Evolutionary conservation across 2,329 filamentous ascomycete species (phyloP).

Genomic region (Fusarium sambucinum): DNA sequence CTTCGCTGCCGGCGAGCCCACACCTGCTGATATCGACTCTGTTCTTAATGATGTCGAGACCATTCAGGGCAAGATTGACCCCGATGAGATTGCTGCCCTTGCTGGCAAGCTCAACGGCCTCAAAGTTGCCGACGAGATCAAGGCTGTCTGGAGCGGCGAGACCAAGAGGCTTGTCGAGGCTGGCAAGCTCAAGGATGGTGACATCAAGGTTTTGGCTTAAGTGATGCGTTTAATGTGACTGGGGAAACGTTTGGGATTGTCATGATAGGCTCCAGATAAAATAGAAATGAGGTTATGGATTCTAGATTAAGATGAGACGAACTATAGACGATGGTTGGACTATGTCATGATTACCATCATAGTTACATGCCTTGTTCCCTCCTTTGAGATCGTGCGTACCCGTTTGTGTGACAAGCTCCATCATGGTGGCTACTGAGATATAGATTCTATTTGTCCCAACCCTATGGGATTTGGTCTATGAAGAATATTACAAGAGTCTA

Average conservation of each 20-base stretch:
- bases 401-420: neutral
- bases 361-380: neutral
- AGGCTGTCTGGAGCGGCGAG: constrained; percentile 83
- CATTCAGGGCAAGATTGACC: constrained; percentile 87
- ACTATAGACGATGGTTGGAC: constrained; percentile 15
- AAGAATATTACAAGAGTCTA: neutral
- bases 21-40: constrained; percentile 82
- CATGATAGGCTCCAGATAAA: constrained; percentile 41
- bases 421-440: neutral
- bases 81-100: constrained; percentile 88
- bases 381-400: neutral
- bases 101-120: constrained; percentile 83
- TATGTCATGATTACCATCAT: constrained; percentile 2
- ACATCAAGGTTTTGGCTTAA: constrained; percentile 74
- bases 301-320: constrained; percentile 31
- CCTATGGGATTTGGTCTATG: neutral
- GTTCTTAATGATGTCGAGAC: constrained; percentile 89
- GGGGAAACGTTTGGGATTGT: constrained; percentile 13
- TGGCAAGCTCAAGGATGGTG: constrained; percentile 88
- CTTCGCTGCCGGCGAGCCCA: constrained; percentile 81
- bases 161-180: constrained; percentile 80
- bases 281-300: constrained; percentile 41
- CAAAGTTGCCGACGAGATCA: constrained; percentile 86
- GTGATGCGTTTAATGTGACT: constrained; percentile 1
- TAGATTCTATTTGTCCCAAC: neutral